Conservation (phyloP, 176 grass and related monocot species). For the Luzula sylvatica region DNA sequence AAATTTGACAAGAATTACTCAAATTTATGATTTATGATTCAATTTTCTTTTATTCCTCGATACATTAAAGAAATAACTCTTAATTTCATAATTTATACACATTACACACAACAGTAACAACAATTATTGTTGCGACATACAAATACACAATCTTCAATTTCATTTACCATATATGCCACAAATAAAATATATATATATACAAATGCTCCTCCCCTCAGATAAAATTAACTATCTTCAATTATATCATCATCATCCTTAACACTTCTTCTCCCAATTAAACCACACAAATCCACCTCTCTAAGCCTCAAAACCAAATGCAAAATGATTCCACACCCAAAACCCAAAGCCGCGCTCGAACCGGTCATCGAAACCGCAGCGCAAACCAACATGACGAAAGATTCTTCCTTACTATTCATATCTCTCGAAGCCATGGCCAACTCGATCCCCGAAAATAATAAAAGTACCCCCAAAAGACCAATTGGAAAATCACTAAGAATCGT, state of each 20-base stretch:
- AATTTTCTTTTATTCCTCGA: too few relatives aligned
- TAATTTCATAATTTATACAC: too few relatives aligned
- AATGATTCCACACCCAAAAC: slow-evolving; percentile 56
- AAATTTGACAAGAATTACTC: too few relatives aligned
- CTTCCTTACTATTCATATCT: slow-evolving; percentile 81
- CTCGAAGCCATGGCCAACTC: slow-evolving; percentile 92
- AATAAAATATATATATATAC: neutral
- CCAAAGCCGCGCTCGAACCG: slow-evolving; percentile 62
- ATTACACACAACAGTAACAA: too few relatives aligned
- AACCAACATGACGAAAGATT: slow-evolving; percentile 77
- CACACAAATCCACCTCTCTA: slow-evolving; percentile 42
- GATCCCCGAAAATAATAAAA: slow-evolving; percentile 79
- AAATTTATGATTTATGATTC: too few relatives aligned
- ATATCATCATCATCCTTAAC: slow-evolving; percentile 1
- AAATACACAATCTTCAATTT: too few relatives aligned
- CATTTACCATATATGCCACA: too few relatives aligned
- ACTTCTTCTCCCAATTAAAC: slow-evolving; percentile 5
- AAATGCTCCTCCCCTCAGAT: neutral
- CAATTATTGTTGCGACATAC: too few relatives aligned
- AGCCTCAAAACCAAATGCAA: slow-evolving; percentile 44
- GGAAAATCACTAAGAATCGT: slow-evolving; percentile 59
- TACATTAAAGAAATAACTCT: too few relatives aligned
- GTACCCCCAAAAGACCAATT: slow-evolving; percentile 70
- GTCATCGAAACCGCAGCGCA: slow-evolving; percentile 69
- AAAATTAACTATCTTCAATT: slow-evolving; percentile 10